A percentile compares a stretch with the other conserved stretches of the same genome.
Conservation (phyloP, 2,329 filamentous ascomycete genomes). For the Colletotrichum lini region DNA sequence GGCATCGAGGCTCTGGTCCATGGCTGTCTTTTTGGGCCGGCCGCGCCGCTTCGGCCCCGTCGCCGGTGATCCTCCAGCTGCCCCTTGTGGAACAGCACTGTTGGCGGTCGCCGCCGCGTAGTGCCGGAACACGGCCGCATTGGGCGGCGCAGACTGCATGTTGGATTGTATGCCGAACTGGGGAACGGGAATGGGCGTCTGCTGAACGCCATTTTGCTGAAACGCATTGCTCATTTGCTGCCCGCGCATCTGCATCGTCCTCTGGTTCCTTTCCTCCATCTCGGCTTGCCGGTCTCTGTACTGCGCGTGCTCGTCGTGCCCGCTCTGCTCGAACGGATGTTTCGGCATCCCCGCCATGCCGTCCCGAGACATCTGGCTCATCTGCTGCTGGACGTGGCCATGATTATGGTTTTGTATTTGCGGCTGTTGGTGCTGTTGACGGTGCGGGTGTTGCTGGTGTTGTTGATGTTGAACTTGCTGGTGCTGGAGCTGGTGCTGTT, state of each 20-base stretch:
- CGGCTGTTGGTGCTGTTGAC: constrained; percentile 27
- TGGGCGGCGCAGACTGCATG: constrained; percentile 36
- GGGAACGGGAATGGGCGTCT: constrained; percentile 43
- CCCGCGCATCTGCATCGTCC: constrained; percentile 36
- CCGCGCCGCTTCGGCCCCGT: constrained; percentile 39
- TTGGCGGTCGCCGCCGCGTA: constrained; percentile 35
- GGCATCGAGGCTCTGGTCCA: constrained; percentile 34
- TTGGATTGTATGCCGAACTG: constrained; percentile 42
- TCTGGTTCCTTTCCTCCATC: constrained; percentile 30
- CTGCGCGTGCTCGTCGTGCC: constrained; percentile 43
- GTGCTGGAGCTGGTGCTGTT: constrained; percentile 43
- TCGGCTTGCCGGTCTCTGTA: constrained; percentile 39
- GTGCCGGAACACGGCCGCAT: constrained; percentile 38
- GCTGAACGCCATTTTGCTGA: constrained; percentile 40
- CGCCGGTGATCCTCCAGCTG: constrained; percentile 27
- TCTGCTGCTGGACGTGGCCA: constrained; percentile 30
- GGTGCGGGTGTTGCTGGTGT: constrained; percentile 34
- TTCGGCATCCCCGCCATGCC: constrained; percentile 36
- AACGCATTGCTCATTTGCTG: constrained; percentile 40
- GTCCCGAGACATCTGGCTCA: constrained; percentile 41
- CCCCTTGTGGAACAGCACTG: constrained; percentile 19
- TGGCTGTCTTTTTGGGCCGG: constrained; percentile 39
- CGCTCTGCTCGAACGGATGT: constrained; percentile 41
- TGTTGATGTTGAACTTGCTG: constrained; percentile 45
- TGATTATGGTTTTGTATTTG: constrained; percentile 33